Conservation (phyloP, 768 basidiomycete genomes). For the Boletus sp. region DNA sequence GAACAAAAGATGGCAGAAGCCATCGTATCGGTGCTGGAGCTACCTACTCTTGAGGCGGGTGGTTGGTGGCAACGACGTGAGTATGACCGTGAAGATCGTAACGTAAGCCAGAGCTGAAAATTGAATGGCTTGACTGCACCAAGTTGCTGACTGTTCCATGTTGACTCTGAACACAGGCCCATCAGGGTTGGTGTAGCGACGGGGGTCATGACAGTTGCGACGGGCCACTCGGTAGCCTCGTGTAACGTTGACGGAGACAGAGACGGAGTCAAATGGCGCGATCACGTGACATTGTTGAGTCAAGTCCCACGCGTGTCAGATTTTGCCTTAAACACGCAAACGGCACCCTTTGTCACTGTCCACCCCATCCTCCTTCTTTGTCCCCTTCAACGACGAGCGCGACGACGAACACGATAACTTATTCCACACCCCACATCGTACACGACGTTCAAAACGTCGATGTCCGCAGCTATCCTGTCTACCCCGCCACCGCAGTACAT, state of each 20-base stretch:
- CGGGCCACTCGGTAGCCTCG: slow-evolving; percentile 27
- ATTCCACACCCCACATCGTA: slow-evolving; percentile 12
- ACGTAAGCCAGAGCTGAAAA: not conserved
- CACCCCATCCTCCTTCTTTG: slow-evolving; percentile 15
- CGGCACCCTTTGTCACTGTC: slow-evolving; percentile 9
- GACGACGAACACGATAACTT: slow-evolving; percentile 21
- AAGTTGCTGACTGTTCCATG: not conserved
- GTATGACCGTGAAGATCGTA: not conserved
- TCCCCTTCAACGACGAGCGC: slow-evolving; percentile 16
- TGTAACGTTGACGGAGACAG: slow-evolving; percentile 30
- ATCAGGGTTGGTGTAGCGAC: slow-evolving; percentile 2
- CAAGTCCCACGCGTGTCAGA: slow-evolving; percentile 27
- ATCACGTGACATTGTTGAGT: slow-evolving; percentile 36
- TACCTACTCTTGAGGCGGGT: not conserved
- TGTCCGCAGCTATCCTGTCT: slow-evolving; percentile 26
- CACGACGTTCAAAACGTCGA: slow-evolving; percentile 10
- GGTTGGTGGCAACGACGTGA: slow-evolving; percentile 1
- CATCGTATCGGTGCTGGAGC: not conserved
- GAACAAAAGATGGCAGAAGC: slow-evolving; percentile 9
- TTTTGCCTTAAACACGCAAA: slow-evolving; percentile 31
- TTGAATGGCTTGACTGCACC: not conserved
- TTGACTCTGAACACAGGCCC: not conserved
- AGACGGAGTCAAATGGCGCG: slow-evolving; percentile 25
- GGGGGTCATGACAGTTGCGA: not conserved
- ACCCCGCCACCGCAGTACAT: slow-evolving; percentile 35